A percentile compares a stretch with the other conserved stretches of the same genome.
These are phyloP conservation scores for Globisporangium uncinulatum DNA, from an alignment of 352 stramenopile genomes.

Conservation along the genomic window DNA sequence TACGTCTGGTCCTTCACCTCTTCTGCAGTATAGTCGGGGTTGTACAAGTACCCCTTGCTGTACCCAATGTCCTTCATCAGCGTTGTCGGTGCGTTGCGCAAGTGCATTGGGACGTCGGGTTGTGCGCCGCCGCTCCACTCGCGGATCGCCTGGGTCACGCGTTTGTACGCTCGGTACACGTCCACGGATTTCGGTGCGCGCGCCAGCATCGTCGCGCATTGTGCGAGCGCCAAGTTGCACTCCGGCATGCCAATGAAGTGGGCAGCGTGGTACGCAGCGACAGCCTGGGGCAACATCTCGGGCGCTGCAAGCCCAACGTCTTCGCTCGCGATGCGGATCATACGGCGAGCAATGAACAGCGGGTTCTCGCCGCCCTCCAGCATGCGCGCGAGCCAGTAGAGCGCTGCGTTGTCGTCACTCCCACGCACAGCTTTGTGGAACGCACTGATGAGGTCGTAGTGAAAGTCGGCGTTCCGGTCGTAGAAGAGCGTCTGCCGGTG, in stretches of 20 bases:
- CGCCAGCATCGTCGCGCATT: constrained; percentile 77
- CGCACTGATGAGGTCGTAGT: constrained; percentile 84
- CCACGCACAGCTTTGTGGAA: constrained; percentile 83
- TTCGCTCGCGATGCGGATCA: constrained; percentile 84
- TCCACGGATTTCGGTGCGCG: constrained; percentile 81
- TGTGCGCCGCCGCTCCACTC: constrained; percentile 44
- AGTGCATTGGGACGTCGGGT: constrained; percentile 73
- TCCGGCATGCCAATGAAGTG: constrained; percentile 84
- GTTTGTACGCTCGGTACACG: constrained; percentile 80
- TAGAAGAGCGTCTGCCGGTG: constrained; percentile 75
- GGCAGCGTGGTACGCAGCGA: constrained; percentile 65
- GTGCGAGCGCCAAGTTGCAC: constrained; percentile 75
- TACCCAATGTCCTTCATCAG: constrained; percentile 80
- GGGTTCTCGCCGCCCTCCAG: constrained; percentile 83
- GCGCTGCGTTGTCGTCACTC: constrained; percentile 70
- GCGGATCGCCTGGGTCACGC: constrained; percentile 56
- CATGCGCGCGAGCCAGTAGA: constrained; percentile 87
- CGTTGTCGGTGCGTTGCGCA: constrained; percentile 76
- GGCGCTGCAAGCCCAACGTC: constrained; percentile 75
- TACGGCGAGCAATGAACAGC: constrained; percentile 66
- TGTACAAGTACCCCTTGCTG: constrained; percentile 81
- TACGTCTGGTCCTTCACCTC: constrained; percentile 83
- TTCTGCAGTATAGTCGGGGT: constrained; percentile 59
- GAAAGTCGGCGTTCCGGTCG: constrained; percentile 80
- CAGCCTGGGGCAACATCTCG: constrained; percentile 58